A percentile compares a stretch with the other conserved stretches of the same genome.
Conservation (phyloP, 169 alveolate genomes). For the Eimeria necatrix region DNA sequence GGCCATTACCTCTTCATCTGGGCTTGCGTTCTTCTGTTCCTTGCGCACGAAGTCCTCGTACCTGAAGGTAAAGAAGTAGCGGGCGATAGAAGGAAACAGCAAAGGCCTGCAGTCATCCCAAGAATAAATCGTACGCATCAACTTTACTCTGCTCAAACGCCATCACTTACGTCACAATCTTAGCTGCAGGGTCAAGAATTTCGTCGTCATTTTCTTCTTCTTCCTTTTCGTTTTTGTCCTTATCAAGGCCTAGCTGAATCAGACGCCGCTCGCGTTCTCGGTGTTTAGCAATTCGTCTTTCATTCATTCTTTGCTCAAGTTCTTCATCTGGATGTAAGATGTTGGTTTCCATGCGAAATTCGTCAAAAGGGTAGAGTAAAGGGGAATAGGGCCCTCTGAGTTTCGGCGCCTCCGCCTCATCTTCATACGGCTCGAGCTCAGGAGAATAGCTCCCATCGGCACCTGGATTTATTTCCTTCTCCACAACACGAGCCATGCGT, state of each 20-base stretch:
- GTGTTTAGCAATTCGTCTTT: conserved; percentile 34
- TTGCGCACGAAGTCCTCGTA: conserved; percentile 81
- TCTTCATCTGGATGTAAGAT: conserved; percentile 75
- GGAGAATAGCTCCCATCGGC: conserved; percentile 80
- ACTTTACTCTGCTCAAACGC: not conserved
- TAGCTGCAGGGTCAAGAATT: conserved; percentile 77
- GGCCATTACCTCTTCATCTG: conserved; percentile 80
- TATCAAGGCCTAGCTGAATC: conserved; percentile 33
- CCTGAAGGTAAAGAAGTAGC: conserved; percentile 10
- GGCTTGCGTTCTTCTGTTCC: conserved; percentile 68
- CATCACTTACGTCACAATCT: conserved; percentile 59
- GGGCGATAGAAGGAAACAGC: not conserved
- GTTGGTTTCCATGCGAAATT: conserved; percentile 52
- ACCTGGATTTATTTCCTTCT: conserved; percentile 70
- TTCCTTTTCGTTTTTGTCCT: conserved; percentile 19
- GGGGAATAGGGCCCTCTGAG: conserved; percentile 79
- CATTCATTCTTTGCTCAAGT: conserved; percentile 31
- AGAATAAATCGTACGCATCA: not conserved
- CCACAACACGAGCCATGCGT: conserved; percentile 65
- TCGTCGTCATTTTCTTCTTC: conserved; percentile 65
- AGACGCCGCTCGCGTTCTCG: conserved; percentile 63
- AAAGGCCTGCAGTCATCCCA: not conserved
- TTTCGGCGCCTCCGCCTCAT: conserved; percentile 70
- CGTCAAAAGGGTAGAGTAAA: conserved; percentile 67
- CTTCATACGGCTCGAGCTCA: conserved; percentile 80